Evolutionary conservation across 441 rosid species (phyloP).

Genomic region (Syzygium syzygioides): DNA sequence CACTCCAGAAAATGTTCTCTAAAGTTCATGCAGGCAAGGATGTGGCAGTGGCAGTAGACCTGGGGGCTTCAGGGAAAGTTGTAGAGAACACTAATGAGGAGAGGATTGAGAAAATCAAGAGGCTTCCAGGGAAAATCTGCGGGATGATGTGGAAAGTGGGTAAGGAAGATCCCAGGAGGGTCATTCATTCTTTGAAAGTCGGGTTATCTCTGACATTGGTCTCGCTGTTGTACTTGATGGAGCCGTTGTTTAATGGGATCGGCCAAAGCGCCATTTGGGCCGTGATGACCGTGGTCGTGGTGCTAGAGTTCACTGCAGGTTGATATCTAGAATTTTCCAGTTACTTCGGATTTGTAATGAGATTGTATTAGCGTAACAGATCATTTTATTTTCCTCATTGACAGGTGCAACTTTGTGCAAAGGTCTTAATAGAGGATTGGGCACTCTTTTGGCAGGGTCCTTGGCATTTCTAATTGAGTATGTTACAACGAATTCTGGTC

Average conservation of each 20-base stretch:
- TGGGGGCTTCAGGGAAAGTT: not conserved
- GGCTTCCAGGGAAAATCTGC: conserved; percentile 23
- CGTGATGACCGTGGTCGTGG: conserved; percentile 94
- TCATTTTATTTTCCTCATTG: not conserved
- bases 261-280: conserved; percentile 81
- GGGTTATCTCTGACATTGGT: conserved; percentile 58
- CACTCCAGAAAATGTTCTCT: conserved; percentile 16
- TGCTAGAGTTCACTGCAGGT: conserved; percentile 86
- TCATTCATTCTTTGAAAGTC: conserved; percentile 72
- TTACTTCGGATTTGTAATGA: not conserved
- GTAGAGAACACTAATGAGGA: conserved; percentile 3
- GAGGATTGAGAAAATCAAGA: conserved; percentile 30
- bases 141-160: conserved; percentile 42
- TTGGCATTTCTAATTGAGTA: conserved; percentile 59
- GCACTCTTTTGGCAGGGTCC: conserved; percentile 71
- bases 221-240: conserved; percentile 53
- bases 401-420: conserved; percentile 83
- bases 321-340: not conserved
- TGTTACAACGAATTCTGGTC: conserved; percentile 48
- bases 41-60: not conserved
- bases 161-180: conserved; percentile 72
- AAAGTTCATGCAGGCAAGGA: conserved; percentile 33
- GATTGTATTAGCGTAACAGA: not conserved
- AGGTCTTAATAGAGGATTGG: conserved; percentile 83
- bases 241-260: conserved; percentile 60